A percentile compares a stretch with the other conserved stretches of the same genome.
These are phyloP conservation scores for Claviceps africana DNA, from an alignment of 2,329 filamentous ascomycete genomes.

Conservation along the genomic window DNA sequence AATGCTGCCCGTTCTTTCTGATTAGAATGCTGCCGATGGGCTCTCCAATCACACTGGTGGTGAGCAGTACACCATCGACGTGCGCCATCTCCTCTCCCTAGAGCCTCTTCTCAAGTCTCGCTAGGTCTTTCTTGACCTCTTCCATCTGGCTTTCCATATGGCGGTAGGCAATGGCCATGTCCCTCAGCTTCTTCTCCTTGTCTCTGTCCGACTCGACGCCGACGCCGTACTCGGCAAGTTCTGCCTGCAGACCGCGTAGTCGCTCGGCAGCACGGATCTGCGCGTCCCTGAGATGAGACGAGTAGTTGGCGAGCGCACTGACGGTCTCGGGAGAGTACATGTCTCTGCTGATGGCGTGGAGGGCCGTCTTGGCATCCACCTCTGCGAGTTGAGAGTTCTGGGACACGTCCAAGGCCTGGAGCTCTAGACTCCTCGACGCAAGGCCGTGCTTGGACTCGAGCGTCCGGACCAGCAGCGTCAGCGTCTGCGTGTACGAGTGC, in stretches of 20 bases:
- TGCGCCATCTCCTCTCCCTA: not conserved
- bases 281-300: conserved; percentile 34
- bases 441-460: conserved; percentile 43
- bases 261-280: conserved; percentile 30
- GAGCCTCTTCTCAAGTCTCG: conserved; percentile 13
- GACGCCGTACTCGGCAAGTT: conserved; percentile 38
- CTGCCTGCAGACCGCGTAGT: conserved; percentile 24
- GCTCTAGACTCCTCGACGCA: conserved; percentile 35
- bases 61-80: not conserved
- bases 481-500: conserved; percentile 21
- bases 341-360: conserved; percentile 21
- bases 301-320: conserved; percentile 32
- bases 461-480: conserved; percentile 31
- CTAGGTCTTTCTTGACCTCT: conserved; percentile 35
- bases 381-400: conserved; percentile 29
- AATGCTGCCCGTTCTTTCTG: not conserved
- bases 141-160: conserved; percentile 36
- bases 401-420: conserved; percentile 32
- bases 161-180: conserved; percentile 36
- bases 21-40: not conserved
- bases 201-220: conserved; percentile 18
- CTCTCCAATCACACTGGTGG: not conserved
- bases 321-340: conserved; percentile 32
- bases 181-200: conserved; percentile 37
- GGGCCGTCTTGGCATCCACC: conserved; percentile 21